Conservation (phyloP, 1,139 yeast species). For the Wickerhamomyces sp. region DNA sequence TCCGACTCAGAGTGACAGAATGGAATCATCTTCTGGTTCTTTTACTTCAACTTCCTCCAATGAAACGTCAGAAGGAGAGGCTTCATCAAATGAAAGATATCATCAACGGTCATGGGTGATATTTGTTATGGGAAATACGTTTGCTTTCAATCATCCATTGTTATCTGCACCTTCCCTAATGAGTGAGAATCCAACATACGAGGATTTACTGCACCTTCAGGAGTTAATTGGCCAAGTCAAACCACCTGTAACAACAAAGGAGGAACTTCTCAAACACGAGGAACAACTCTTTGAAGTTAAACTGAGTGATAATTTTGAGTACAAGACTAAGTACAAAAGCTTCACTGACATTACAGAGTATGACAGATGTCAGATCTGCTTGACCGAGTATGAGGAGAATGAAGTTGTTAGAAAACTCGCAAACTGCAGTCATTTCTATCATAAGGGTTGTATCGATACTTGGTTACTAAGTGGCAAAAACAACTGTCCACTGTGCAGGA, state of each 20-base stretch:
- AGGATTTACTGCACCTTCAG: constrained; percentile 41
- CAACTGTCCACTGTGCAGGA: constrained; percentile 53
- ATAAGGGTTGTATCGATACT: constrained; percentile 48
- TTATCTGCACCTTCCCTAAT: constrained; percentile 41
- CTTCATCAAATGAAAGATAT: not conserved
- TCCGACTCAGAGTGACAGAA: not conserved
- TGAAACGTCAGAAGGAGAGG: not conserved
- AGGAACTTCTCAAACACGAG: constrained; percentile 30
- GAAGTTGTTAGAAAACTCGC: constrained; percentile 41
- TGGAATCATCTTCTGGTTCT: not conserved
- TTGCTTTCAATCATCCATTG: constrained; percentile 43
- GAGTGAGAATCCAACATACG: constrained; percentile 45
- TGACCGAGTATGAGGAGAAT: constrained; percentile 38
- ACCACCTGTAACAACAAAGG: constrained; percentile 37
- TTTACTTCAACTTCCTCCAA: not conserved
- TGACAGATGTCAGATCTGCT: constrained; percentile 43
- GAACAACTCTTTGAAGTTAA: constrained; percentile 18
- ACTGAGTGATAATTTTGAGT: not conserved
- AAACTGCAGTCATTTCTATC: constrained; percentile 45
- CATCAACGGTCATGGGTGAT: constrained; percentile 41
- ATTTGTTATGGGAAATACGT: constrained; percentile 45
- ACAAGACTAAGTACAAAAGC: not conserved
- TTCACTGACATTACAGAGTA: not conserved
- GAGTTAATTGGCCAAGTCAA: constrained; percentile 40
- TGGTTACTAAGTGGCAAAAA: constrained; percentile 53